Base-by-base conservation (phyloP, 768 basidiomycete species). In the Leccinum olivaceopallidum region DNA sequence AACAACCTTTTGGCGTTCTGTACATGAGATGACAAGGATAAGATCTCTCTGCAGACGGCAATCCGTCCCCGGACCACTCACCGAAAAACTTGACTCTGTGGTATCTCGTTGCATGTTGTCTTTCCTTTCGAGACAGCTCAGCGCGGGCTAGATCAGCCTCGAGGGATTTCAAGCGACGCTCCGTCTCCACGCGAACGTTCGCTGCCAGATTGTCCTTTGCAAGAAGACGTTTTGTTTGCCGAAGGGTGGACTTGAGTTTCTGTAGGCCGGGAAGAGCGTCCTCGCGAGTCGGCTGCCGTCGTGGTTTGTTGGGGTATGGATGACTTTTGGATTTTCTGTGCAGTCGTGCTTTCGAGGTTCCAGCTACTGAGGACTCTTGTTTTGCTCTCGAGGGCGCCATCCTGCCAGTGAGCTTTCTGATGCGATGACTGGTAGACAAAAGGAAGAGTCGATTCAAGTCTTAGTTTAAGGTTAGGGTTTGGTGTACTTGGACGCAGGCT, bases 41-140 rank as follows among this genome's bases (percentile, higher is more conserved):
- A 44, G 28, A 22, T 42, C n/a, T 58, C 24, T 39, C 26, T 47
- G 20, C 42, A 57, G 9, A 10, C 42, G 5, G 4, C 20, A 14
- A 20, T 5, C 34, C 20, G 28, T 24, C 1, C 47, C 22, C 34
- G 51, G 6, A 32, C 61, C 26, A 42, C 80, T 64, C 63, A 95
- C 94, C 95, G 63, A 98, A 97, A 77, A 98, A 98, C 73, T 94
- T 95, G 67, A 95, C 78, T 78, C 87, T 93, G 67, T 95, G 94
- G 73, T 98, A 98, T 62, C 84, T 84, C 44, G 82, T 75, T 0
- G 92, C 90, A 66, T 92, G 79, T 48, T 86, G 77, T 51, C 89
- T 84, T 73, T 93, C 92, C 71, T 87, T 88, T 52, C 81, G 81
- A 37, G 81, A 79, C 24, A 72, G 67, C 73, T 90, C 86, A 0